These are phyloP conservation scores for Nothopassalora personata DNA, from an alignment of 2,329 filamentous ascomycete genomes.

Conservation along the genomic window DNA sequence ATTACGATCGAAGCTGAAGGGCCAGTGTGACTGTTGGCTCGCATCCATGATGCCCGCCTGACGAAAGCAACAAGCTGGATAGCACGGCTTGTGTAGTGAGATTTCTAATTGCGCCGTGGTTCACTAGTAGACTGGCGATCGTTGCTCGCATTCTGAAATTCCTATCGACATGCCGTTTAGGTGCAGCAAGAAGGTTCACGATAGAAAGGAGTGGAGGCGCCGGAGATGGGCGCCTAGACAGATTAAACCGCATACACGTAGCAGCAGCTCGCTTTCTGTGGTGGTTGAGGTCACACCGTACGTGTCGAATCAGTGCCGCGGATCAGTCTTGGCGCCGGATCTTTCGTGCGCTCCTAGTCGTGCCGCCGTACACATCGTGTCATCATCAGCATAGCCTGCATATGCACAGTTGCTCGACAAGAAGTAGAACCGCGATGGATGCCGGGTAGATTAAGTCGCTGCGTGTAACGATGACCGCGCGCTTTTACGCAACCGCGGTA, in stretches of 20 bases:
- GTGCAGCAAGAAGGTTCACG: slow-evolving; percentile 11
- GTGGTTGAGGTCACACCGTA: slow-evolving; percentile 1
- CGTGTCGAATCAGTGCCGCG: not conserved
- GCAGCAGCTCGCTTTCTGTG: not conserved
- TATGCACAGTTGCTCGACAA: not conserved
- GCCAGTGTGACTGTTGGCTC: slow-evolving; percentile 9
- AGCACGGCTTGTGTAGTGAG: slow-evolving; percentile 9
- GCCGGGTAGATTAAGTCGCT: no score
- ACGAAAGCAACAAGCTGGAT: slow-evolving; percentile 5
- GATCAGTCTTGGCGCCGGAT: not conserved
- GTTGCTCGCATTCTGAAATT: slow-evolving; percentile 9
- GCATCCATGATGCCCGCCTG: slow-evolving; percentile 5
- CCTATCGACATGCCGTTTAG: slow-evolving; percentile 13
- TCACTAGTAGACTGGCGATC: slow-evolving; percentile 14
- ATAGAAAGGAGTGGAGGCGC: slow-evolving; percentile 17
- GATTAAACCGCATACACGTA: slow-evolving; percentile 5
- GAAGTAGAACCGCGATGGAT: slow-evolving; percentile 7
- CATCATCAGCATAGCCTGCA: not conserved
- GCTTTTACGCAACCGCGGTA: no score
- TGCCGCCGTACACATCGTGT: slow-evolving; percentile 1
- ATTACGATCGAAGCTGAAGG: no score
- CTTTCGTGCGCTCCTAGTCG: not conserved
- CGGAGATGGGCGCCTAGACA: slow-evolving; percentile 8
- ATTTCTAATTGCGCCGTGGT: slow-evolving; percentile 14
- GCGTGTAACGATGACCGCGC: no score